phyloP scores from a whole-genome alignment of 1,284 basidiomycete species.

The Sporisorium sorghi region DNA sequence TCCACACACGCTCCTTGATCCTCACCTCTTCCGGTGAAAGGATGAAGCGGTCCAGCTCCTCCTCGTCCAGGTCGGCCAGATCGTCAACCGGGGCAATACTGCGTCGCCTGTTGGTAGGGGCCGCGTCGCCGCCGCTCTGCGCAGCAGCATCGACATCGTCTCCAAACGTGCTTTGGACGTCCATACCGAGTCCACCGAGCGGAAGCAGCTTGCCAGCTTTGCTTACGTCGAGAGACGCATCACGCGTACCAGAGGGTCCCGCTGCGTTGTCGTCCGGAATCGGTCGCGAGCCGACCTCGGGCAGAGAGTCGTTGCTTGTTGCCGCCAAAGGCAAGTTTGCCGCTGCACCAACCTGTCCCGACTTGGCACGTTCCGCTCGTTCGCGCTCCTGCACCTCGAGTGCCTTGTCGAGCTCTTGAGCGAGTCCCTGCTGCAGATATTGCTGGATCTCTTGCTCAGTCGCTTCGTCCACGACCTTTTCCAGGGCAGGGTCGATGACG shows the following conservation, averaged over 20 bases:
- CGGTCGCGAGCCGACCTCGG: conserved; percentile 2
- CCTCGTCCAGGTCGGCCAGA: conserved; percentile 78
- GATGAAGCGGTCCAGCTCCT: conserved; percentile 85
- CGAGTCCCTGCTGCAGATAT: conserved; percentile 55
- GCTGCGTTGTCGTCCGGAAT: conserved; percentile 40
- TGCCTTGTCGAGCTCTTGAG: conserved; percentile 56
- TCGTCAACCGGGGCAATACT: conserved; percentile 44
- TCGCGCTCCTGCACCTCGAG: conserved; percentile 53
- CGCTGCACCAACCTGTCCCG: conserved; percentile 22
- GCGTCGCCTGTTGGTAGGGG: conserved; percentile 7
- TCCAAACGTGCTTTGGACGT: conserved; percentile 40
- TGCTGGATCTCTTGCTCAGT: conserved; percentile 61
- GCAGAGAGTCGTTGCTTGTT: not conserved
- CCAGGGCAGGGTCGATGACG: conserved; percentile 49
- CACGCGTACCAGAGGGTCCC: conserved; percentile 22
- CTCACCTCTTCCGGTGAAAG: conserved; percentile 86
- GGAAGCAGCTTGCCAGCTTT: conserved; percentile 48
- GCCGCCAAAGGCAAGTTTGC: not conserved
- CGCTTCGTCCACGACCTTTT: conserved; percentile 61
- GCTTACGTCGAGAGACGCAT: conserved; percentile 36
- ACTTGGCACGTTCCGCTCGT: conserved; percentile 53
- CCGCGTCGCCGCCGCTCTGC: conserved; percentile 20
- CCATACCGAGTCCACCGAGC: conserved; percentile 57
- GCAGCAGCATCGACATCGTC: conserved; percentile 13
- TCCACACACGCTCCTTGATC: conserved; percentile 94